Conservation (phyloP, 768 basidiomycete genomes). For the Coprinopsis strossmayeri region DNA sequence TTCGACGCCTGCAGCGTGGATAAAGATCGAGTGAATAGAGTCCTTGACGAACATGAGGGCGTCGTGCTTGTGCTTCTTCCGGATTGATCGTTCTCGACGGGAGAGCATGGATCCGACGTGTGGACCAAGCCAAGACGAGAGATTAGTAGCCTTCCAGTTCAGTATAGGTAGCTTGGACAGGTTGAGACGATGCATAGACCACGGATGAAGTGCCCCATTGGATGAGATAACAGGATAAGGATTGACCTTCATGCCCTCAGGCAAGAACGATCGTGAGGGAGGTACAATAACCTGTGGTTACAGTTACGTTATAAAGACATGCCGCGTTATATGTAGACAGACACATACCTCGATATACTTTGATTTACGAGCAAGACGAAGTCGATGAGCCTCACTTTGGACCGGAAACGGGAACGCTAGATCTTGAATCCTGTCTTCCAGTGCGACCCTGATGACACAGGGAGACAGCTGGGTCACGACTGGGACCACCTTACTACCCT, state of each 20-base stretch:
- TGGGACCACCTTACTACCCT: constrained; percentile 14
- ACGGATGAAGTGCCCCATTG: constrained; percentile 11
- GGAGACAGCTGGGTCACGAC: constrained; percentile 7
- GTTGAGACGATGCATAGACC: constrained; percentile 35
- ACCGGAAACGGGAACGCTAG: constrained; percentile 13
- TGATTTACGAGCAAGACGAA: constrained; percentile 50
- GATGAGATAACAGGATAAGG: constrained; percentile 13
- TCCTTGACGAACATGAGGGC: constrained; percentile 24
- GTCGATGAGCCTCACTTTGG: constrained; percentile 5
- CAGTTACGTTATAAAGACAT: constrained; percentile 9
- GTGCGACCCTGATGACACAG: constrained; percentile 9
- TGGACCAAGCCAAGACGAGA: constrained; percentile 23
- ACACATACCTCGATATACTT: constrained; percentile 39
- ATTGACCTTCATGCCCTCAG: constrained; percentile 12
- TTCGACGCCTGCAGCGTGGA: constrained; percentile 1
- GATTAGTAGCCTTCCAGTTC: constrained; percentile 12
- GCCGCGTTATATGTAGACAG: too few species aligned
- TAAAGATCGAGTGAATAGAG: constrained; percentile 16
- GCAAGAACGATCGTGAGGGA: constrained; percentile 6
- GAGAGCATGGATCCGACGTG: constrained; percentile 25
- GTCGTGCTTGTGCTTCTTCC: constrained; percentile 17
- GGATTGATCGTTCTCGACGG: constrained; percentile 16
- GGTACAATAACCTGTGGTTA: constrained; percentile 21
- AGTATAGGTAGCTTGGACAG: constrained; percentile 28
- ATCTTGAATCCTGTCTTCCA: constrained; percentile 8